Evolutionary conservation across 2,329 filamentous ascomycete species (phyloP).

Genomic region (Sphaerostilbella broomeana): DNA sequence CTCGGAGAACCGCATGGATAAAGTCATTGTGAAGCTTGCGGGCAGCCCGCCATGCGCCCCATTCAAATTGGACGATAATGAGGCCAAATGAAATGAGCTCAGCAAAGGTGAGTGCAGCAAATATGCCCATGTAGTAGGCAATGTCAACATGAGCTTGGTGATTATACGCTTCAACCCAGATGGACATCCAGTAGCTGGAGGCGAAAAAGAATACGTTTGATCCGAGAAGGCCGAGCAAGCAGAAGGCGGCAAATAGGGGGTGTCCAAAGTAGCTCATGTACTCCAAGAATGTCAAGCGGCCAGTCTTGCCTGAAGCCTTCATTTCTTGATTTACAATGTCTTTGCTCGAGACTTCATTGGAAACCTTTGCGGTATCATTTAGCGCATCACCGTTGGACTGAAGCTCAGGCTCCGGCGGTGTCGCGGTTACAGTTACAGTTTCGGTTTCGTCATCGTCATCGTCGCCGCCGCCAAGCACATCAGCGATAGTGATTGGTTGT

Average conservation of each 20-base stretch:
- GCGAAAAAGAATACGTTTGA: conserved; percentile 37
- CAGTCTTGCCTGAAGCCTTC: conserved; percentile 38
- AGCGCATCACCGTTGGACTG: conserved; percentile 23
- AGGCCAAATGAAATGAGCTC: conserved; percentile 38
- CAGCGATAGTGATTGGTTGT: conserved; percentile 36
- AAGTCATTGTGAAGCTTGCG: conserved; percentile 46
- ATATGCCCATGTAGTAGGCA: conserved; percentile 48
- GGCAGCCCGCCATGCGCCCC: conserved; percentile 51
- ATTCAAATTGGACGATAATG: conserved; percentile 43
- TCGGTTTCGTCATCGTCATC: conserved; percentile 27
- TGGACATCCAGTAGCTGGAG: conserved; percentile 42
- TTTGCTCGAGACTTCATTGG: conserved; percentile 30
- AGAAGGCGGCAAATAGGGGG: conserved; percentile 34
- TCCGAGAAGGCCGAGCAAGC: conserved; percentile 34
- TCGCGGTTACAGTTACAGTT: conserved; percentile 19
- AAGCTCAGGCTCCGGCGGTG: conserved; percentile 23
- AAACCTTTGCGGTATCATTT: conserved; percentile 27
- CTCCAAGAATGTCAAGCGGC: conserved; percentile 38
- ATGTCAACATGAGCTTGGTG: conserved; percentile 37
- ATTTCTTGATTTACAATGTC: conserved; percentile 44
- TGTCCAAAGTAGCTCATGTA: conserved; percentile 48
- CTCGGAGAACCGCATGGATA: conserved; percentile 45
- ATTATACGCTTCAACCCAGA: conserved; percentile 48
- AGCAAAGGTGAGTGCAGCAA: conserved; percentile 38
- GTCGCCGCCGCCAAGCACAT: conserved; percentile 30